Evolutionary conservation across 495 filamentous ascomycete species (phyloP).

Genomic region (Talaromyces adpressus): DNA sequence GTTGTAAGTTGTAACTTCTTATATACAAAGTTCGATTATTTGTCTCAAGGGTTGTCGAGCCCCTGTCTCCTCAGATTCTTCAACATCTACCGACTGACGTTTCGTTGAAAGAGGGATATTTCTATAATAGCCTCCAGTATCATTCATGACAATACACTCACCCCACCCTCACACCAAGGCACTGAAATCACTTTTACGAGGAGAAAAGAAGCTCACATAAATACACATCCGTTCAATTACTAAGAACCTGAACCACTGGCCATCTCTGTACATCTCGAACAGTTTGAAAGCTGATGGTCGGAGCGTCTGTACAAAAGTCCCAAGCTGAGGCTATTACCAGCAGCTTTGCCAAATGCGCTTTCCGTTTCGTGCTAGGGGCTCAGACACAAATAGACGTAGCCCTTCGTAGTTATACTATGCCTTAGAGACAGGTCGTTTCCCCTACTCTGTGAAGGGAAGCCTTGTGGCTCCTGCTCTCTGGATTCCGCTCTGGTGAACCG

Average conservation of each 20-base stretch:
- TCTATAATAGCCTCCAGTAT: neutral
- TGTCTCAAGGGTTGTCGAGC: no score
- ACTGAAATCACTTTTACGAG: neutral
- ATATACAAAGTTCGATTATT: no score
- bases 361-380: neutral
- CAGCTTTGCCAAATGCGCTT: neutral
- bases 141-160: neutral
- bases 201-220: neutral
- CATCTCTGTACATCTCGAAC: neutral
- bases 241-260: neutral
- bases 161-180: neutral
- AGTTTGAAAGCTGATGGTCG: neutral
- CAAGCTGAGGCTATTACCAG: neutral
- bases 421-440: neutral
- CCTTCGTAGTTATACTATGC: neutral
- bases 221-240: neutral
- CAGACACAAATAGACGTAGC: neutral
- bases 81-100: no score
- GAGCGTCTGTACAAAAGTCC: neutral
- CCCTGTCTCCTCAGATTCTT: no score
- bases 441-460: neutral
- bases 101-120: no score
- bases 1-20: no score
- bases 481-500: neutral
- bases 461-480: neutral